Percentiles rank a stretch among this genome's conserved stretches.
These are phyloP conservation scores for Taphrina populina DNA, from an alignment of 1,139 yeast genomes.

Conservation along the genomic window DNA sequence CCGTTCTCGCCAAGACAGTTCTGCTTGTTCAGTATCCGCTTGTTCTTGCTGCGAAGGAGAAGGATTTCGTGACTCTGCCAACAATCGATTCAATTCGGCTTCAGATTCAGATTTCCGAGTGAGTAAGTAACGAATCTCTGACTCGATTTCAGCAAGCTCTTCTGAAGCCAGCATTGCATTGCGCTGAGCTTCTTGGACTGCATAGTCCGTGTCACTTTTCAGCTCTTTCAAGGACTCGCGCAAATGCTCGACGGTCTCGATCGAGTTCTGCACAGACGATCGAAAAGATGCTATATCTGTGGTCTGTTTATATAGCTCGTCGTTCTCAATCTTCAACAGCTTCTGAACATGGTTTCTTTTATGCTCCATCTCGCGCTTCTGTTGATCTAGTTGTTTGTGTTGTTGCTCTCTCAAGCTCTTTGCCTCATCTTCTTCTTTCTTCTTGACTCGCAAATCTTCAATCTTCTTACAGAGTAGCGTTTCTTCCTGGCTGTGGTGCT, in stretches of 20 bases:
- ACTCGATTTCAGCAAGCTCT: slow-evolving; percentile 27
- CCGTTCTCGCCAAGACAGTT: slow-evolving; percentile 19
- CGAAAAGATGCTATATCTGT: slow-evolving; percentile 19
- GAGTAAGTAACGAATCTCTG: slow-evolving; percentile 26
- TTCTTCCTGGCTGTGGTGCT: slow-evolving; percentile 51
- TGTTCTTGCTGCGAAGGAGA: slow-evolving; percentile 22
- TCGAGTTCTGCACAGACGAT: slow-evolving; percentile 1
- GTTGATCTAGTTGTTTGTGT: slow-evolving; percentile 52
- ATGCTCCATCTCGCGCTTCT: slow-evolving; percentile 47
- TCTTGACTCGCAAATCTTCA: slow-evolving; percentile 50
- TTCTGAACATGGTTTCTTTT: slow-evolving; percentile 44
- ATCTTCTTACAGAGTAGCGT: slow-evolving; percentile 48
- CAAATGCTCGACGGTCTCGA: slow-evolving; percentile 9
- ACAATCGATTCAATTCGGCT: slow-evolving; percentile 12
- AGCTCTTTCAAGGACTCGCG: neutral
- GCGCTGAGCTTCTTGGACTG: slow-evolving; percentile 11
- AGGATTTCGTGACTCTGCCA: slow-evolving; percentile 12
- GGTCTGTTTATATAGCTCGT: slow-evolving; percentile 38
- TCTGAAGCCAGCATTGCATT: slow-evolving; percentile 15
- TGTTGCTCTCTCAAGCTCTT: slow-evolving; percentile 53
- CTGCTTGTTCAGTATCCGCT: slow-evolving; percentile 13
- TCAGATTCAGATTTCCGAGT: slow-evolving; percentile 27
- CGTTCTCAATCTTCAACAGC: slow-evolving; percentile 40
- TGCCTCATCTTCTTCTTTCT: slow-evolving; percentile 53
- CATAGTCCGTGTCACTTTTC: slow-evolving; percentile 12